Base-by-base conservation (phyloP, 2,329 filamentous ascomycete genomes). In the Clarireedia paspali region DNA sequence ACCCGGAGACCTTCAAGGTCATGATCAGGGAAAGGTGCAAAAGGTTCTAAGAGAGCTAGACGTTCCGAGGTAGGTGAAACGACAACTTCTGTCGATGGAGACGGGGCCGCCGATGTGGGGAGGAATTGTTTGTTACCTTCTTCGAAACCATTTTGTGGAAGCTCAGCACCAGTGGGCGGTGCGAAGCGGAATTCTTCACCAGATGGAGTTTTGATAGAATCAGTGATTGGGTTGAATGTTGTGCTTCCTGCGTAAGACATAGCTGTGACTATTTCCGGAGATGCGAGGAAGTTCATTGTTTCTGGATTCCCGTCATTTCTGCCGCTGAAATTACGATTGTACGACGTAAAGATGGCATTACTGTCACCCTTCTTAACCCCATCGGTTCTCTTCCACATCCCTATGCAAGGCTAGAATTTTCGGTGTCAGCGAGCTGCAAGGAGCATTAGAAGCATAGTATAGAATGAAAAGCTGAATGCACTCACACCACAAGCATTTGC, bases 211-310 rank as follows among this genome's bases (percentile, higher is more conserved):
- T 81, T 81, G 58, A 99, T 79, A 50, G 81, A 79, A 73, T 99
- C 94, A 12, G 89, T 95, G 72, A 96, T 82, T 27, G 94, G 94
- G 75, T 99, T 97, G 79, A 99, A 99, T 48, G 89, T 94, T 23
- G 92, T 97, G 53, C 82, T 84, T 53, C 94, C 94, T 44, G 91
- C 87, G 73, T 95, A 99, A 12, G 89, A 83, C 85, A 99, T 92
- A 50, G 94, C 94, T 4, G 94, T 97, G 60, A 99, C 94, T 57
- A 99, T 83, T 73, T 99, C 94, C 6, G 94, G 94, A 0, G 91
- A 96, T 9, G 94, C 92, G 52, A 99, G 82, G 76, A 99, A 99
- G 79, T 97, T 99, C 91, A 97, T 96, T 7, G 94, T 99, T 44
- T 87, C 85, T 23, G 89, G 85, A 76, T 99, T 99, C 60, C 94